Percentiles rank a stretch among this genome's conserved stretches.
Evolutionary conservation across 2,329 filamentous ascomycete genomes (phyloP).

Genomic region (Helotiales sp.): DNA sequence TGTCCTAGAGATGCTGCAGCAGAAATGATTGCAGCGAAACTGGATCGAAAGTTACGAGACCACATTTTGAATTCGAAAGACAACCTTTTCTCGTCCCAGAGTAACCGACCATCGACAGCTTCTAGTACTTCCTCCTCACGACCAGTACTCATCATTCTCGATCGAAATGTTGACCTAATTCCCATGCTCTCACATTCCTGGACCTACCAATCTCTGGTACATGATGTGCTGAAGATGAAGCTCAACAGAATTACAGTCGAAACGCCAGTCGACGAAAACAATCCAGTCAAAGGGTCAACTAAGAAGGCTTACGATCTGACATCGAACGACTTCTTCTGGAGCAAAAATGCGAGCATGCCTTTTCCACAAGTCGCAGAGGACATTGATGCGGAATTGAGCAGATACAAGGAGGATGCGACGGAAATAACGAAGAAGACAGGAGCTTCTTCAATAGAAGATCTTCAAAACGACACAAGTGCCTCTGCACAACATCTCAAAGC

Average conservation of each 20-base stretch:
- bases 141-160: constrained; percentile 90
- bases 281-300: constrained; percentile 73
- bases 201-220: constrained; percentile 85
- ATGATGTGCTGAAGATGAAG: constrained; percentile 76
- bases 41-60: constrained; percentile 94
- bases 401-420: constrained; percentile 93
- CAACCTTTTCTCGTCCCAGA: constrained; percentile 78
- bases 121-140: constrained; percentile 72
- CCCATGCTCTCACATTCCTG: constrained; percentile 99
- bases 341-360: constrained; percentile 84
- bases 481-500: constrained; percentile 95
- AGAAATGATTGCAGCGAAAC: constrained; percentile 90
- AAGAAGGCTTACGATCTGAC: constrained; percentile 92
- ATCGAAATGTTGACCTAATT: constrained; percentile 93
- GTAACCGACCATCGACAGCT: constrained; percentile 60
- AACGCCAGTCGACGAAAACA: constrained; percentile 76
- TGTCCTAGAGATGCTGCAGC: constrained; percentile 92
- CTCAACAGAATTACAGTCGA: constrained; percentile 95
- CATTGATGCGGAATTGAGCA: constrained; percentile 89
- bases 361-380: constrained; percentile 97
- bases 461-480: constrained; percentile 85
- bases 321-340: constrained; percentile 95
- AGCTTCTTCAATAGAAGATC: constrained; percentile 87
- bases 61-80: constrained; percentile 98
- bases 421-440: constrained; percentile 96